Conservation (phyloP, 768 basidiomycete genomes). For the Filobasidium wieringae region DNA sequence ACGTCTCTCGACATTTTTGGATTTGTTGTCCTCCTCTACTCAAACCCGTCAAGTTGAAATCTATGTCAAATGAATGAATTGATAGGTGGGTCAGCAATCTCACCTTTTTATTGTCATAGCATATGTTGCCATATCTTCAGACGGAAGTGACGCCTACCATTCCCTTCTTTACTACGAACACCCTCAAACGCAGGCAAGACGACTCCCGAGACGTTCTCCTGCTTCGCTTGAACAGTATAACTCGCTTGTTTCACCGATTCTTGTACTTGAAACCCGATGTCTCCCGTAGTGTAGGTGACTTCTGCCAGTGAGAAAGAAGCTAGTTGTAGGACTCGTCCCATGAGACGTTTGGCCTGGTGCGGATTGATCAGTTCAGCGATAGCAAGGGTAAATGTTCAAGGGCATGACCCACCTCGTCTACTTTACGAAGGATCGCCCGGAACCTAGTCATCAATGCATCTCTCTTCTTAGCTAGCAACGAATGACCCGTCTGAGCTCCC, state of each 20-base stretch:
- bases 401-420: constrained; percentile 67
- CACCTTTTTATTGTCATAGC: constrained; percentile 6
- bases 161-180: constrained; percentile 59
- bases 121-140: background rate
- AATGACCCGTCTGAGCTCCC: constrained; percentile 88
- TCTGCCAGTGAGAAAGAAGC: constrained; percentile 98
- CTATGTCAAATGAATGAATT: constrained; percentile 41
- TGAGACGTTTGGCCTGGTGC: constrained; percentile 85
- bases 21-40: constrained; percentile 96
- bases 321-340: constrained; percentile 97
- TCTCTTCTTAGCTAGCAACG: constrained; percentile 89
- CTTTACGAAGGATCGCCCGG: constrained; percentile 82
- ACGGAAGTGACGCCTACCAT: constrained; percentile 46
- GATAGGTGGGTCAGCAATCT: background rate
- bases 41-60: constrained; percentile 93
- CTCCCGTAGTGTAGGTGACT: constrained; percentile 87
- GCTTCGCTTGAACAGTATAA: constrained; percentile 85
- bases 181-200: constrained; percentile 90
- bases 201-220: constrained; percentile 97
- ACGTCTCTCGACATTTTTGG: constrained; percentile 85
- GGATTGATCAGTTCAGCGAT: background rate
- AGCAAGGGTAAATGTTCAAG: background rate
- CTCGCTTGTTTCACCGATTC: constrained; percentile 84
- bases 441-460: constrained; percentile 93
- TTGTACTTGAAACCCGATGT: constrained; percentile 95